Conservation (phyloP, 2,329 filamentous ascomycete genomes). For the Pseudogymnoascus pannorum region DNA sequence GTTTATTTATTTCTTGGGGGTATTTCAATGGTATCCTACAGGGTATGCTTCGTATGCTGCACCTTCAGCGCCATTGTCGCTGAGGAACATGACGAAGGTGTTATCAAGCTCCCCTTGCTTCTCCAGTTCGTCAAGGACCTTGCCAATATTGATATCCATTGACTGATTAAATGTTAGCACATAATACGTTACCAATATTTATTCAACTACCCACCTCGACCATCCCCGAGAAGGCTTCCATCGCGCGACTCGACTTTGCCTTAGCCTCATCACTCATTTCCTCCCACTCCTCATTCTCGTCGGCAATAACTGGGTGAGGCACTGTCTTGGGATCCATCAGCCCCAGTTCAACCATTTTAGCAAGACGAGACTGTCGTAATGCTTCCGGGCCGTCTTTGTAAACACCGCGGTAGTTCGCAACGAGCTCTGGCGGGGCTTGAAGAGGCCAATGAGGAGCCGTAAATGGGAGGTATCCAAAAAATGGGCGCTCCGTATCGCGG, state of each 20-base stretch:
- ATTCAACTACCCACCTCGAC: conserved; percentile 29
- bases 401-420: conserved; percentile 40
- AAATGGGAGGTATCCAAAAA: conserved; percentile 55
- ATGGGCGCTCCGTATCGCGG: conserved; percentile 37
- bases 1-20: conserved; percentile 11
- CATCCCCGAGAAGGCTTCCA: conserved; percentile 45
- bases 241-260: conserved; percentile 35
- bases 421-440: conserved; percentile 45
- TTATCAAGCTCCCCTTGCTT: conserved; percentile 41
- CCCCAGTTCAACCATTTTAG: conserved; percentile 38
- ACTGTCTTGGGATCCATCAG: conserved; percentile 36
- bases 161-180: not conserved
- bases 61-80: conserved; percentile 43
- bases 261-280: conserved; percentile 33
- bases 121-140: conserved; percentile 38
- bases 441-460: conserved; percentile 58
- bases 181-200: conserved; percentile 23
- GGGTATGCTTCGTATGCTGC: conserved; percentile 39
- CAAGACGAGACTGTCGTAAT: conserved; percentile 37
- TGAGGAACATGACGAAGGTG: conserved; percentile 43
- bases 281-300: conserved; percentile 28
- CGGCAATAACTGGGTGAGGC: conserved; percentile 35
- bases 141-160: conserved; percentile 40
- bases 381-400: conserved; percentile 45
- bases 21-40: conserved; percentile 24